Evolutionary conservation across 768 basidiomycete genomes (phyloP).

Genomic region (Piloderma croceum): DNA sequence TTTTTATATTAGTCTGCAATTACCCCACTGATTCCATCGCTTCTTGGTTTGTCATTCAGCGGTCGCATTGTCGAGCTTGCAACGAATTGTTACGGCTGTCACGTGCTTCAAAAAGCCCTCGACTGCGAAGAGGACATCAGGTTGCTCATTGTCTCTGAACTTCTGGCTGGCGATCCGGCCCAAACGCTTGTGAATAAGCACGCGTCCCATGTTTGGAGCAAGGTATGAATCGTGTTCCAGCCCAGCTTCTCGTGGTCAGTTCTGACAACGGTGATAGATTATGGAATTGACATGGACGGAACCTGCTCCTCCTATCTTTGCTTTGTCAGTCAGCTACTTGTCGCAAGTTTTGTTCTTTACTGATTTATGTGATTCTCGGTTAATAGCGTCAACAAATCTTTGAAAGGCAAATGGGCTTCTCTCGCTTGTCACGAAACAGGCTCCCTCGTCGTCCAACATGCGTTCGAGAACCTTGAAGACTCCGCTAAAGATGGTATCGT

Average conservation of each 20-base stretch:
- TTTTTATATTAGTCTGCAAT: neutral
- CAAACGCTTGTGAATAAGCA: constrained; percentile 87
- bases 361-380: constrained; percentile 3
- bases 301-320: constrained; percentile 84
- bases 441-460: constrained; percentile 80
- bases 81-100: constrained; percentile 85
- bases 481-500: constrained; percentile 81
- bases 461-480: constrained; percentile 81
- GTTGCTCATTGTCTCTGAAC: constrained; percentile 76
- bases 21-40: neutral
- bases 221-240: constrained; percentile 37
- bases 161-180: constrained; percentile 78
- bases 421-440: constrained; percentile 89
- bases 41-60: constrained; percentile 29
- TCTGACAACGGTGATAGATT: constrained; percentile 41
- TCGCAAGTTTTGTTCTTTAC: neutral
- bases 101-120: constrained; percentile 84
- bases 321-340: constrained; percentile 57
- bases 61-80: constrained; percentile 83
- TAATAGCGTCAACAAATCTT: constrained; percentile 74
- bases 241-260: neutral
- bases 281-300: constrained; percentile 89
- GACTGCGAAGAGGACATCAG: constrained; percentile 88
- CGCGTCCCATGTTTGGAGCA: constrained; percentile 90
- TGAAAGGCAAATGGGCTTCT: constrained; percentile 86